Conservation (phyloP, 176 grass and related monocot species). For the Pharus latifolius region DNA sequence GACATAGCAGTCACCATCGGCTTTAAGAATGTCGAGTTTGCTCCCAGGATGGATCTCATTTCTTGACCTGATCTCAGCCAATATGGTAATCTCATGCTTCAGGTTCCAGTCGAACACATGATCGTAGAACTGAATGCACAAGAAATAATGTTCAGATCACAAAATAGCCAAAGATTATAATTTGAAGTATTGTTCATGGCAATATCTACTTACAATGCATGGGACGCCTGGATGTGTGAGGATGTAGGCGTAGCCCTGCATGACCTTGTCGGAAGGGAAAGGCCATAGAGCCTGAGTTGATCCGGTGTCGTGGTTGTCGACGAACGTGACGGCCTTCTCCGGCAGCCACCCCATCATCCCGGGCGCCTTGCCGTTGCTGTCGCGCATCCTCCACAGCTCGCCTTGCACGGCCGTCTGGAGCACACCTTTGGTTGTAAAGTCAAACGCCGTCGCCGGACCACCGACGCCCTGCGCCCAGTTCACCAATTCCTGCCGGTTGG, state of each 20-base stretch:
- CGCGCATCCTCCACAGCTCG: constrained; percentile 30
- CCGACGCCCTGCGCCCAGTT: constrained; percentile 20
- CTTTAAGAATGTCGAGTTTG: constrained; percentile 18
- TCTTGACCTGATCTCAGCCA: constrained; percentile 7
- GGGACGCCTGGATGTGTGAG: constrained; percentile 35
- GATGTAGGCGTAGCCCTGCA: constrained; percentile 40
- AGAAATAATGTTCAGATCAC: not conserved
- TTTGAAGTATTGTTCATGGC: not conserved
- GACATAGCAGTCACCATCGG: constrained; percentile 35
- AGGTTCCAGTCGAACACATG: constrained; percentile 43
- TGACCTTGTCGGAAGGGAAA: constrained; percentile 28
- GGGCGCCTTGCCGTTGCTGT: constrained; percentile 25
- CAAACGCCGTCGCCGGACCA: constrained; percentile 22
- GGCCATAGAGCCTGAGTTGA: constrained; percentile 27
- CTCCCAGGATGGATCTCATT: constrained; percentile 36
- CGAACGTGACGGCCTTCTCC: constrained; percentile 29
- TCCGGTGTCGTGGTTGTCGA: constrained; percentile 41
- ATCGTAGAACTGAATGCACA: constrained; percentile 33
- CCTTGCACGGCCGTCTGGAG: constrained; percentile 28
- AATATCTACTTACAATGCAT: constrained; percentile 19
- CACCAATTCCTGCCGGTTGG: constrained; percentile 27
- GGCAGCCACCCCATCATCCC: constrained; percentile 39
- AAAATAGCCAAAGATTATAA: not conserved
- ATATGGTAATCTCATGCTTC: not conserved
- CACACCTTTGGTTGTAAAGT: constrained; percentile 47